Evolutionary conservation across 306 rosid genomes (phyloP), one percentile per base, ranked within the genome.

Genomic region (Castanea crenata): DNA sequence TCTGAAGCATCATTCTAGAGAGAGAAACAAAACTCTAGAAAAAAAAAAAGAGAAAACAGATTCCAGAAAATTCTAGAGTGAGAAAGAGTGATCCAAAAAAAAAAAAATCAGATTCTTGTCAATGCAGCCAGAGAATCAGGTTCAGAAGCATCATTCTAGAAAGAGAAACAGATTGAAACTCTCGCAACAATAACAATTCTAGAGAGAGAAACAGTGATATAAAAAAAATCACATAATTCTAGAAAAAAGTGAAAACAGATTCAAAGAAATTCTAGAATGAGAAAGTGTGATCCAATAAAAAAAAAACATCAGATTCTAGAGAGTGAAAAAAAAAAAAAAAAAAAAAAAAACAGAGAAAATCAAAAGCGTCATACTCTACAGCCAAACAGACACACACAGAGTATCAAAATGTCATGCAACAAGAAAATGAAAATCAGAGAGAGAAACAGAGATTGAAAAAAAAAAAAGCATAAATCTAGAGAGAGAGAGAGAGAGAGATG

Each of bases 401-500:
- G 35, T 32, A 32, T 32, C 62, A 56, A 56, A 23, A 56, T 56
- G 7, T 19, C 10, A 56, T 5, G 62, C 23, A 18, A 56, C 35
- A 4, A 32, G 35, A 32, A 32, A 32, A 5, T 32, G 35, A 5
- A 23, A 56, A 56, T 0, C 62, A 56, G 15, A 25, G 49, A 74
- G 32, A 61, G 58, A 21, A 32, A 67, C 55, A 55, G 38, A 79
- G 51, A 49, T 21, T 25, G 49, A 27, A 41, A 56, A 12, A 49
- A 46, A 2, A 4, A 49, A 49, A 49, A 11, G 5, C 54, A 49
- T 25, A 72, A 41, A 51, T 8, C 4, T 4, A 34, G 25, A 67
- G 7, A 67, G 25, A n/a, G 59, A 75, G 58, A 58, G 58, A 58
- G 34, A 68, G 21, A 71, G 72, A 75, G 71, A 57, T n/a, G 57